Base-by-base conservation (phyloP, 805 yeast genomes). In the Teunomyces tritomae region DNA sequence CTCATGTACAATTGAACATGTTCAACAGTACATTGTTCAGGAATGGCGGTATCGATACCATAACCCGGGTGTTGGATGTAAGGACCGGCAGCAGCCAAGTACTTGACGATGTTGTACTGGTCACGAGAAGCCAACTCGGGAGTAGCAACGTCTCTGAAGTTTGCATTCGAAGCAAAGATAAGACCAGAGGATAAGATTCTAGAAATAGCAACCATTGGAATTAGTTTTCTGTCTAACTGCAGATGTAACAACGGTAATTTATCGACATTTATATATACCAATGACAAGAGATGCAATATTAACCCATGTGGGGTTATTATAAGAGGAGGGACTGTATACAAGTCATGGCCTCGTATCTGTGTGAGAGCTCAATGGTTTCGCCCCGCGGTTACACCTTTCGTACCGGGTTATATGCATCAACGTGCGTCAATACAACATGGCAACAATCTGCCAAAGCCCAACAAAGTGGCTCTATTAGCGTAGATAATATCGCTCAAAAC, bases 1-100 rank as follows among this genome's bases (percentile, higher is more conserved):
- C 96, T 78, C 55, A 83, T 82, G 46, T 85, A 67, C 16, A 86
- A 66, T 54, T 85, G 90, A 7, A 85, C 88, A 63, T 86, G 92
- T 55, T 79, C 80, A 46, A 83, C 69, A 5, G 64, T 57, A 62
- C 88, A 83, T 41, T 69, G 70, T 5, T 63, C 68, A 48, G 65
- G 65, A 20, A 61, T 52, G 28, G 53, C 62, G 16, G 65, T 54
- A 13, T 57, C 53, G 20, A 62, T 61, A 2, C 65, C 65, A 30
- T 46, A 58, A 2, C 65, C 65, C 3, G 60, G 58, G 29, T 59
- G 59, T 33, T 62, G 65, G 9, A 57, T 52, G 49, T 62, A 62
- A 3, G 65, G 65, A 1, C 58, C 65, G 5, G 63, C 49, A 11
- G 65, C 62, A 10, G 59, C 65, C 46, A 62, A 49, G 48, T 52